Base-by-base conservation (phyloP, 352 stramenopile genomes). In the Phytophthora pinifolia region DNA sequence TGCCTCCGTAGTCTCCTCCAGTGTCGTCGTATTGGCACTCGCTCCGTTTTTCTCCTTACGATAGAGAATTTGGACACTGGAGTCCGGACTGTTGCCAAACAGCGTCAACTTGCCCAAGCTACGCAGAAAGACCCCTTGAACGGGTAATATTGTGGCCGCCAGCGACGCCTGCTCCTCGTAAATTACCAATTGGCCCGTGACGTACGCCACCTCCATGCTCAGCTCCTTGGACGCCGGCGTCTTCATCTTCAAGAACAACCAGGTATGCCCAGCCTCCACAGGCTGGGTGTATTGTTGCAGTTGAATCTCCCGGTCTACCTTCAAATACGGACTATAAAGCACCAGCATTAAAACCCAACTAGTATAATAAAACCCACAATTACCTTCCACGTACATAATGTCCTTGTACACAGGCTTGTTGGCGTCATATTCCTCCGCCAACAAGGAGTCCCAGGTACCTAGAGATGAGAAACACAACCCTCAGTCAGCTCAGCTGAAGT, bases 191-290 rank as follows among this genome's bases (percentile, higher is more conserved):
- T 93, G 83, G 0, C 83, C 83, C 15, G 79, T 89, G 2, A 91
- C 79, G 54, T 93, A 93, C 12, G 80, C 71, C 35, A 91, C 76
- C 34, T 93, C 83, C 9, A 71, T 68, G 13, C 52, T 74, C 25
- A 93, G 46, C 20, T 91, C 83, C 25, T 89, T 88, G 4, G 73
- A 74, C 1, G 79, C 76, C 3, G 83, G 76, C 17, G 70, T 58
- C 60, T 91, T 91, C 76, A 89, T 90, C 64, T 88, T 91, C 6
- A 93, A 59, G 20, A 93, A 77, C 3, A 93, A 59, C 83, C 83
- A 93, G 57, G 81, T 85, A 41, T 89, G 71, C 12, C 83, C 83
- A 7, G 62, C 70, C 38, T 90, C 80, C 42, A 89, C 76, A 7
- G 79, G 78, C 50, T 90, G 74, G 32, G 79, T 83, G 64, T 83